Conservation (phyloP, 163 green algal genomes). For the Scenedesmus sp. region DNA sequence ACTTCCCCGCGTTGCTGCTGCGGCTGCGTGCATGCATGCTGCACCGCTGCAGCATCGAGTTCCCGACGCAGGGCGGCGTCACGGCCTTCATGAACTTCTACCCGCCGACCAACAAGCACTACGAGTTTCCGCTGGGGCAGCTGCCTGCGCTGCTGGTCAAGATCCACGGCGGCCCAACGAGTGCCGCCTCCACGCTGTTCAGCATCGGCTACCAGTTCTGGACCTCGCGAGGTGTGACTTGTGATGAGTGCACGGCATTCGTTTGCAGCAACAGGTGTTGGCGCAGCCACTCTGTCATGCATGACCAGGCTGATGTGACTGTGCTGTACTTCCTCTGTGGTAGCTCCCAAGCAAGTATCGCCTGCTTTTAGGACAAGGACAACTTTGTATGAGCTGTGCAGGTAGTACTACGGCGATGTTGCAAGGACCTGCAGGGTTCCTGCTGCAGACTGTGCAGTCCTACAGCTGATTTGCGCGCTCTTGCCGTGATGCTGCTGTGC, state of each 20-base stretch:
- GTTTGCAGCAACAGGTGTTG: background rate
- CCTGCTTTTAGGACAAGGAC: no score
- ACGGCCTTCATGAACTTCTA: conserved; percentile 81
- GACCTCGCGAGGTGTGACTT: conserved; percentile 77
- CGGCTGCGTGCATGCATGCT: background rate
- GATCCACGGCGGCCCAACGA: conserved; percentile 86
- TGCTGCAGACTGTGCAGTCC: background rate
- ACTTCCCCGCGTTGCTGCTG: background rate
- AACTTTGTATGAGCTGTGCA: background rate
- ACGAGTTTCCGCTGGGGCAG: conserved; percentile 65
- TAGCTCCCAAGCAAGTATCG: no score
- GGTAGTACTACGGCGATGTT: background rate
- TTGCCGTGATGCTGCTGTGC: background rate
- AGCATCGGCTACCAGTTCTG: conserved; percentile 82
- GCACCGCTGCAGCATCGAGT: conserved; percentile 26
- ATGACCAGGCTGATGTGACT: background rate
- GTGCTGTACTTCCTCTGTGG: no score
- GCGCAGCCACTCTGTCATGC: background rate
- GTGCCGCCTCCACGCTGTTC: conserved; percentile 66
- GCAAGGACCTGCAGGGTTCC: background rate
- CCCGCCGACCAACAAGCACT: conserved; percentile 75
- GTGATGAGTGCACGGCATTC: background rate
- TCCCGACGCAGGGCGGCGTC: conserved; percentile 51
- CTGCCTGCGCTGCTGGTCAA: conserved; percentile 84
- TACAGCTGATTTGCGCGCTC: background rate